phyloP scores from a whole-genome alignment of 768 basidiomycete species.

The Macrolepiota albuminosa region DNA sequence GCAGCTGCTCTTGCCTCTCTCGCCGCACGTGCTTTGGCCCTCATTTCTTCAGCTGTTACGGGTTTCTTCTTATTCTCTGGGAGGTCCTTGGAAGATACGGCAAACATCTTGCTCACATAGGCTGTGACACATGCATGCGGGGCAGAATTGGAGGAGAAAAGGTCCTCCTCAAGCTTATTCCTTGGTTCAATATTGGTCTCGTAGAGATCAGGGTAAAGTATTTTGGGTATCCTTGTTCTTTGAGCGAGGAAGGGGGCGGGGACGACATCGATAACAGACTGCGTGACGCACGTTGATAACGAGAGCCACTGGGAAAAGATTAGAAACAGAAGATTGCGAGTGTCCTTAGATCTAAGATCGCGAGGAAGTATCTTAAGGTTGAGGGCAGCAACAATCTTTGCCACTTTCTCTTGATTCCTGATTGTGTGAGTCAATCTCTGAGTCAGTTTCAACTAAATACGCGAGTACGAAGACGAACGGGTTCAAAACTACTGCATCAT shows the following conservation, averaged over 20 bases:
- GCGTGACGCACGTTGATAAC: conserved; percentile 88
- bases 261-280: conserved; percentile 89
- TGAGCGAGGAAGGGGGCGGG: conserved; percentile 86
- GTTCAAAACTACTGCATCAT: conserved; percentile 83
- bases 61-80: conserved; percentile 81
- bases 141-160: conserved; percentile 66
- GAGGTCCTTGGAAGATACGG: conserved; percentile 72
- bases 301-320: conserved; percentile 97
- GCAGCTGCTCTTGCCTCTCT: conserved; percentile 32
- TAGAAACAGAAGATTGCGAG: conserved; percentile 73
- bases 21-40: conserved; percentile 53
- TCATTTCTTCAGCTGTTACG: conserved; percentile 81
- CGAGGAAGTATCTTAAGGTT: conserved; percentile 80
- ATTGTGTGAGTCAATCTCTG: background rate
- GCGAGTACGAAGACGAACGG: conserved; percentile 56
- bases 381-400: conserved; percentile 82
- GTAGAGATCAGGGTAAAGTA: conserved; percentile 80
- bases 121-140: conserved; percentile 63
- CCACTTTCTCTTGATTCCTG: conserved; percentile 86
- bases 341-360: conserved; percentile 90
- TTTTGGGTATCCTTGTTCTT: conserved; percentile 77
- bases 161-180: conserved; percentile 77
- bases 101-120: conserved; percentile 99
- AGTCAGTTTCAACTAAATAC: conserved; percentile 12
- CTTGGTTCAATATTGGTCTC: conserved; percentile 56